Evolutionary conservation across 2,329 filamentous ascomycete species (phyloP).

Genomic region (Fusarium piperis): DNA sequence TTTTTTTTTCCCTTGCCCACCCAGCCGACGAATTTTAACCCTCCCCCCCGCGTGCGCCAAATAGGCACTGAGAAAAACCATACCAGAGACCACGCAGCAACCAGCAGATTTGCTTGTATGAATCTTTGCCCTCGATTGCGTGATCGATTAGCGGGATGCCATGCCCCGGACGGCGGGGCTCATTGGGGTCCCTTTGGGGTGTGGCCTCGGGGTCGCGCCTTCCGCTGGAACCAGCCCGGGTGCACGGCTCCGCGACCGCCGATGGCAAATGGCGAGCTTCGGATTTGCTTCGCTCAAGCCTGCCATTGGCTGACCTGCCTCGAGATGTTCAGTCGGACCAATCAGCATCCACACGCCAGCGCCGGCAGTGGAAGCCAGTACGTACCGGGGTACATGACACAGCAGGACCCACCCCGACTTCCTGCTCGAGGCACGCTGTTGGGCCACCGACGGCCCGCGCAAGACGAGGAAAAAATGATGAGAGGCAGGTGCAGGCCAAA

Average conservation of each 20-base stretch:
- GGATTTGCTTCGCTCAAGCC: constrained; percentile 36
- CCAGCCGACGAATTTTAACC: constrained; percentile 38
- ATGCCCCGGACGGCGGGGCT: constrained; percentile 43
- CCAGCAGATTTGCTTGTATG: constrained; percentile 39
- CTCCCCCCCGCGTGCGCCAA: constrained; percentile 34
- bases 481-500: constrained; percentile 18
- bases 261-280: constrained; percentile 39
- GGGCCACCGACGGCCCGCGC: constrained; percentile 44
- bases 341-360: constrained; percentile 25
- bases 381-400: constrained; percentile 16
- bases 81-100: constrained; percentile 29
- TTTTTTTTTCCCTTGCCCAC: constrained; percentile 30
- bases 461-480: constrained; percentile 23
- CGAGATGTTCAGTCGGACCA: constrained; percentile 13
- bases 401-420: constrained; percentile 43
- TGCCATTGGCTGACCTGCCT: constrained; percentile 12
- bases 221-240: constrained; percentile 24
- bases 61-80: constrained; percentile 30
- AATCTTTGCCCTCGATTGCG: constrained; percentile 45
- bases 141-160: constrained; percentile 46
- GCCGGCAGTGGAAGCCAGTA: constrained; percentile 27
- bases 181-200: constrained; percentile 29
- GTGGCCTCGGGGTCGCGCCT: constrained; percentile 35
- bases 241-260: constrained; percentile 36
- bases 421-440: constrained; percentile 38